Percentiles rank a stretch among this genome's conserved stretches.
Conservation (phyloP, 768 basidiomycete species). For the Gautieria morchelliformis region DNA sequence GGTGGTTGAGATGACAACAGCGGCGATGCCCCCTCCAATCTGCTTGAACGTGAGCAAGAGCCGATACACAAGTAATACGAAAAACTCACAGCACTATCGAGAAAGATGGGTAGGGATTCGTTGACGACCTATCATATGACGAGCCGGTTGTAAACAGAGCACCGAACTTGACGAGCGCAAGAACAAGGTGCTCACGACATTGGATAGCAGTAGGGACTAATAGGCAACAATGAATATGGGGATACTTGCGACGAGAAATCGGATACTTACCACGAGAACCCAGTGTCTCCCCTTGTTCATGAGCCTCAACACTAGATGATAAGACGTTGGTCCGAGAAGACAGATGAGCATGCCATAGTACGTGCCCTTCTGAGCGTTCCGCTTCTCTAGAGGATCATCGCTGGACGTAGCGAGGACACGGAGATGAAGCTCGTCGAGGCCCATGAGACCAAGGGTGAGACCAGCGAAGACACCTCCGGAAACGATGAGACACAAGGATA, state of each 20-base stretch:
- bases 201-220: slow-evolving; percentile 77
- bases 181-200: slow-evolving; percentile 51
- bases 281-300: slow-evolving; percentile 57
- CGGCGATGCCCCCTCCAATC: slow-evolving; percentile 64
- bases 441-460: slow-evolving; percentile 88
- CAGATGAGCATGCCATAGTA: neutral
- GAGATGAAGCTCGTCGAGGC: slow-evolving; percentile 83
- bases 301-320: slow-evolving; percentile 33
- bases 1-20: slow-evolving; percentile 68
- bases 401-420: slow-evolving; percentile 78
- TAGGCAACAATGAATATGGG: neutral
- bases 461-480: slow-evolving; percentile 90
- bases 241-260: neutral
- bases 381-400: slow-evolving; percentile 56
- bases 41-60: slow-evolving; percentile 11
- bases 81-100: slow-evolving; percentile 52
- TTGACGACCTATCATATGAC: slow-evolving; percentile 54
- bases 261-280: slow-evolving; percentile 72
- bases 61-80: neutral
- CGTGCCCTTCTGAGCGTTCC: slow-evolving; percentile 62
- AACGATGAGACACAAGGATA: slow-evolving; percentile 65
- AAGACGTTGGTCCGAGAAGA: too few species aligned
- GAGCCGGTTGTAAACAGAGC: neutral
- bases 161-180: neutral
- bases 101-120: slow-evolving; percentile 75